Evolutionary conservation across 768 basidiomycete genomes (phyloP), one percentile per base, ranked within the genome.

Genomic region (Macrolepiota albuminosa): DNA sequence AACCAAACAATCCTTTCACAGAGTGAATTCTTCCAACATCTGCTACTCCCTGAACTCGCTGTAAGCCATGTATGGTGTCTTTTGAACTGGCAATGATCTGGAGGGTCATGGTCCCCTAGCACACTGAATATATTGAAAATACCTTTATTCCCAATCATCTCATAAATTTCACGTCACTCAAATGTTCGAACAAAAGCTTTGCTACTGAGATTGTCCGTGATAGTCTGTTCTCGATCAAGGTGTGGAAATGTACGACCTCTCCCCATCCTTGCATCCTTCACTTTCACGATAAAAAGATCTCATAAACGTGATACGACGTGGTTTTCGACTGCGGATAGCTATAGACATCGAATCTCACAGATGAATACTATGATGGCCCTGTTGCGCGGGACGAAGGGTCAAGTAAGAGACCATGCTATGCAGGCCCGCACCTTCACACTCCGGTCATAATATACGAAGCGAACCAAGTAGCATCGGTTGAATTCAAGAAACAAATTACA

Each of bases 1-100:
- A 60, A 60, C 57, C 66, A 60, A 60, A 52, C 60, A 61, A 56
- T 56, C 55, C 6, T 43, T 16, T 21, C 21, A 21, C 21, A 21
- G 21, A 21, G 21, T 21, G 21, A 21, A 21, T 21, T 21, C 21
- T 21, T 21, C 21, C 21, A 21, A 21, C 21, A 11, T 29, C 37
- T 18, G 29, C 29, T 16, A n/a, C 29, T 31, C 14, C 13, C 3
- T 11, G 5, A 31, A 0, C 11, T 31, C 37, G 24, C 13, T 6
- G 52, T 6, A 16, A 24, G 21, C 21, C 24, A 18, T 21, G 8
- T 14, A 21, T 24, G 11, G 16, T 26, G 51, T 52, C 14, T 5
- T 24, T 1, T 6, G 16, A 3, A 42, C 42, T 13, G 24, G 16
- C 24, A 16, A 37, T 16, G 21, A 52, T 24, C 24, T 16, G 26